Percentiles rank a stretch among this genome's conserved stretches.
These are phyloP conservation scores for Globisporangium heterothallicum DNA, from an alignment of 352 stramenopile species.

Conservation along the genomic window DNA sequence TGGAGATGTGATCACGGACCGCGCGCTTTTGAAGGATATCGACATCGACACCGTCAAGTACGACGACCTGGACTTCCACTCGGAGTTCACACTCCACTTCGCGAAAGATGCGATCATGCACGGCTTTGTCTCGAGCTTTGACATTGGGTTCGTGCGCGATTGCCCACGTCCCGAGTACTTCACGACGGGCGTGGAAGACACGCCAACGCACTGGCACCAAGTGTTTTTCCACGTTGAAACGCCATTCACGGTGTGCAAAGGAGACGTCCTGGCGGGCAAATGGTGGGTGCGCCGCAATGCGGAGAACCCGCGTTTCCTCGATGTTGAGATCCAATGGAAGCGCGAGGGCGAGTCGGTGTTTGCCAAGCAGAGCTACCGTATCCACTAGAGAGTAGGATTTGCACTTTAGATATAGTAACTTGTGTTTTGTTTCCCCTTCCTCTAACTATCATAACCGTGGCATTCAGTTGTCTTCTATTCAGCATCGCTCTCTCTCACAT, in stretches of 20 bases:
- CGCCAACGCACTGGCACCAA: conserved; percentile 99
- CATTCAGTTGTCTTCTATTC: conserved; percentile 4
- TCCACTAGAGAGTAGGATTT: conserved; percentile 80
- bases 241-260: conserved; percentile 63
- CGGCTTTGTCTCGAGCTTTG: conserved; percentile 96
- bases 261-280: conserved; percentile 80
- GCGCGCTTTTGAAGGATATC: conserved; percentile 80
- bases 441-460: neutral
- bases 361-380: conserved; percentile 60
- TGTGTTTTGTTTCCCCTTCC: neutral
- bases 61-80: conserved; percentile 93
- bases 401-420: conserved; percentile 7
- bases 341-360: conserved; percentile 29
- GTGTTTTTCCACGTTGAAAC: conserved; percentile 95
- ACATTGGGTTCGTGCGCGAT: conserved; percentile 94
- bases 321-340: conserved; percentile 87
- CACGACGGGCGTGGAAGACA: conserved; percentile 85
- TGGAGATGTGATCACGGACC: conserved; percentile 86
- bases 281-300: conserved; percentile 87
- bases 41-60: conserved; percentile 88
- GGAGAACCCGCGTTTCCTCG: conserved; percentile 91
- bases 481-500: neutral
- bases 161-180: conserved; percentile 94
- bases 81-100: conserved; percentile 86
- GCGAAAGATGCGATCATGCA: conserved; percentile 89